Conservation (phyloP, 1,139 yeast genomes). For the Candida sp. region DNA sequence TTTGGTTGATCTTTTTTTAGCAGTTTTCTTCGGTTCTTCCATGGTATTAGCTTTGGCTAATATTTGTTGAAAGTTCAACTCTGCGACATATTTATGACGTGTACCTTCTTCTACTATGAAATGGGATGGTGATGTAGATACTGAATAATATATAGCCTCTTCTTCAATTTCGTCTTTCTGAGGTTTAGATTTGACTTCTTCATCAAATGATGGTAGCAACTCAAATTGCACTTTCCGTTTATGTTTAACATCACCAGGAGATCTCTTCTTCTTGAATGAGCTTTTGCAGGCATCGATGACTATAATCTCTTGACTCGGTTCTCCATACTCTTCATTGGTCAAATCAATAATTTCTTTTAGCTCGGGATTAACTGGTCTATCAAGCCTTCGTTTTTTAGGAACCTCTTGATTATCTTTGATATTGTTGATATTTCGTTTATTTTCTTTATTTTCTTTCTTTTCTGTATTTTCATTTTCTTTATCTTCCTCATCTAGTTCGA, state of each 20-base stretch:
- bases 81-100: slow-evolving; percentile 22
- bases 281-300: slow-evolving; percentile 23
- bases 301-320: slow-evolving; percentile 12
- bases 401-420: neutral
- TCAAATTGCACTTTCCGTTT: slow-evolving; percentile 9
- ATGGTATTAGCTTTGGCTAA: slow-evolving; percentile 15
- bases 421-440: neutral
- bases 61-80: slow-evolving; percentile 22
- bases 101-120: slow-evolving; percentile 16
- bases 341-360: slow-evolving; percentile 19
- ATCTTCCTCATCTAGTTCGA: slow-evolving; percentile 14
- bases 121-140: slow-evolving; percentile 20
- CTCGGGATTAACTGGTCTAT: neutral
- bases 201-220: slow-evolving; percentile 15
- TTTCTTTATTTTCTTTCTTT: too few species aligned
- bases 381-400: neutral
- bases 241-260: slow-evolving; percentile 1
- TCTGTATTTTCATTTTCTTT: too few species aligned
- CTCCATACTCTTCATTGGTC: slow-evolving; percentile 17
- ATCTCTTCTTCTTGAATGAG: slow-evolving; percentile 1
- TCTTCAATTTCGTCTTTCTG: slow-evolving; percentile 2
- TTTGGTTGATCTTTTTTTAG: slow-evolving; percentile 2
- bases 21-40: slow-evolving; percentile 1
- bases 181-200: slow-evolving; percentile 6
- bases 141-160: slow-evolving; percentile 15